Conservation (phyloP, 257 asterid species). For the Ballota nigra region DNA sequence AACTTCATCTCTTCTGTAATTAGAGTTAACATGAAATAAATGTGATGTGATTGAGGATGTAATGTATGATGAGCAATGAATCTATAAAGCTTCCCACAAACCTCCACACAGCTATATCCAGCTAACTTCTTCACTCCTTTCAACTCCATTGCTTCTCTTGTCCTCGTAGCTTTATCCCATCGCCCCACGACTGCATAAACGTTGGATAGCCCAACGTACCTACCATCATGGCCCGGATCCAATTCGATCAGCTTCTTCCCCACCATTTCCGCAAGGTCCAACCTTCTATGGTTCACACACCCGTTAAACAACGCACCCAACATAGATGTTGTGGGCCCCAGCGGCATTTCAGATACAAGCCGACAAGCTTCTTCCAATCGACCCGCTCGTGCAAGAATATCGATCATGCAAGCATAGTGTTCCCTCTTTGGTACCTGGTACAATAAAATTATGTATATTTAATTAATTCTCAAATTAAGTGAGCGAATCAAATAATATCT, state of each 20-base stretch:
- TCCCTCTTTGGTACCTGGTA: conserved; percentile 39
- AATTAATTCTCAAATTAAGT: too few relatives aligned
- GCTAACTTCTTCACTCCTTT: conserved; percentile 69
- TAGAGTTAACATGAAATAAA: conserved; percentile 42
- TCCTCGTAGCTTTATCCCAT: conserved; percentile 61
- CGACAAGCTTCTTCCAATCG: conserved; percentile 47
- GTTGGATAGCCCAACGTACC: conserved; percentile 73
- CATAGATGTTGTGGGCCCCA: conserved; percentile 60
- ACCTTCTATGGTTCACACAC: conserved; percentile 56
- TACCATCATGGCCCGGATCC: conserved; percentile 70
- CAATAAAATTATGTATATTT: too few relatives aligned
- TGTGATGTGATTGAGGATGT: conserved; percentile 45
- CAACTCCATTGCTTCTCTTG: conserved; percentile 62
- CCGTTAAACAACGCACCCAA: conserved; percentile 72
- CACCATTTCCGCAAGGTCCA: conserved; percentile 57
- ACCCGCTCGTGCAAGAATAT: conserved; percentile 78
- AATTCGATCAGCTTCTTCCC: conserved; percentile 62
- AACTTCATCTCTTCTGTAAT: conserved; percentile 47
- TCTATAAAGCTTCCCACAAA: conserved; percentile 47
- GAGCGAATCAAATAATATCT: too few relatives aligned
- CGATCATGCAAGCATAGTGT: conserved; percentile 81
- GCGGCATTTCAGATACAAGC: conserved; percentile 41
- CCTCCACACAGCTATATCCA: conserved; percentile 68
- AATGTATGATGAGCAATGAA: conserved; percentile 64
- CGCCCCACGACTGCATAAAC: conserved; percentile 54